These are phyloP conservation scores for Gentiana dahurica DNA, from an alignment of 257 asterid species.

Conservation along the genomic window DNA sequence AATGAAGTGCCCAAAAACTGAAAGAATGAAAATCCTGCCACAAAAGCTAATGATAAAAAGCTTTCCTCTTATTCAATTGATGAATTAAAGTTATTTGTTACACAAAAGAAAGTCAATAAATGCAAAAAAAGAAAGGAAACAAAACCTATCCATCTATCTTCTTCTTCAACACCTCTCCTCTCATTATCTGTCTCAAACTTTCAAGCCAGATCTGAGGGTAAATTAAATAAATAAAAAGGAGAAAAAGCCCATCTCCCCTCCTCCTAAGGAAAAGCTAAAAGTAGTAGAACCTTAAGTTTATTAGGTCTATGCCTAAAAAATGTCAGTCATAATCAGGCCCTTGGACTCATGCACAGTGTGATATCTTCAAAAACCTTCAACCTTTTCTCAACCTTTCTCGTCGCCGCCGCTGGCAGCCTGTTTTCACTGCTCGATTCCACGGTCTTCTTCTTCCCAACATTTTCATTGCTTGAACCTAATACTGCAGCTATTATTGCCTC, in stretches of 20 bases:
- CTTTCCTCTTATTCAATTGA: conserved; percentile 2
- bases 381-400: conserved; percentile 65
- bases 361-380: conserved; percentile 84
- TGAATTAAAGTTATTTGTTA: conserved; percentile 10
- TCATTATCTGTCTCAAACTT: neutral
- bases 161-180: neutral
- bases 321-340: conserved; percentile 10
- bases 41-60: too few species aligned
- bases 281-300: neutral
- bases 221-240: conserved; percentile 28
- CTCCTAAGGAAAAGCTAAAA: conserved; percentile 31
- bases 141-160: neutral
- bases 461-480: conserved; percentile 22
- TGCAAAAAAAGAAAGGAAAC: conserved; percentile 1
- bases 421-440: conserved; percentile 11
- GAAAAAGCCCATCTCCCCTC: conserved; percentile 80
- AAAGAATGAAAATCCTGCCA: neutral
- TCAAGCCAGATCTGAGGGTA: too few species aligned
- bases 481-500: conserved; percentile 80
- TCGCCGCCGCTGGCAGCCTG: conserved; percentile 8
- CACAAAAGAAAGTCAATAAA: conserved; percentile 8
- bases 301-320: conserved; percentile 1
- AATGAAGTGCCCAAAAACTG: neutral
- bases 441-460: neutral
- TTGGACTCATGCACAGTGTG: conserved; percentile 56